Percentiles rank a stretch among this genome's conserved stretches.
These are phyloP conservation scores for Penicillium glabrum DNA, from an alignment of 2,329 filamentous ascomycete species.

Conservation along the genomic window DNA sequence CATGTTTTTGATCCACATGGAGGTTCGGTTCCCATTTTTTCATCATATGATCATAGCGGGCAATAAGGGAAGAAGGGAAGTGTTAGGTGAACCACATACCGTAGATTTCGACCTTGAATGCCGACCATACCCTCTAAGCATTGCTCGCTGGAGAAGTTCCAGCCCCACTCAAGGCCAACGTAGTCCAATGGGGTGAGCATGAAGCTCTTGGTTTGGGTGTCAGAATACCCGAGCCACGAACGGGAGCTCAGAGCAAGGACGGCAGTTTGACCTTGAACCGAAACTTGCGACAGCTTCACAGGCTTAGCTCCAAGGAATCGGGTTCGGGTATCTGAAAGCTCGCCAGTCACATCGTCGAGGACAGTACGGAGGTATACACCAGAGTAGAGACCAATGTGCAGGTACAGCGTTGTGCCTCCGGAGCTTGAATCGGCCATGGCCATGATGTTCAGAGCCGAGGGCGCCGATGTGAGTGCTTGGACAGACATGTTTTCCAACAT, in stretches of 20 bases:
- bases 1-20: constrained; percentile 46
- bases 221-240: constrained; percentile 94
- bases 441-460: constrained; percentile 86
- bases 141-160: constrained; percentile 95
- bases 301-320: constrained; percentile 91
- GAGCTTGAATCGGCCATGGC: constrained; percentile 92
- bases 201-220: constrained; percentile 81
- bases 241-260: constrained; percentile 88
- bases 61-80: constrained; percentile 2
- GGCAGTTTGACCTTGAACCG: constrained; percentile 78
- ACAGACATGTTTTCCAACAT: constrained; percentile 93
- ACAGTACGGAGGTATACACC: constrained; percentile 95
- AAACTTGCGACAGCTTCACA: constrained; percentile 88
- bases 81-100: constrained; percentile 57
- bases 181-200: constrained; percentile 92
- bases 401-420: constrained; percentile 82
- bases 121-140: constrained; percentile 93
- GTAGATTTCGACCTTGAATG: constrained; percentile 81
- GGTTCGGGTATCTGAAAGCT: constrained; percentile 89
- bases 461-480: constrained; percentile 86
- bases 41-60: constrained; percentile 43
- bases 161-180: constrained; percentile 83
- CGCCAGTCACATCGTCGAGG: constrained; percentile 91
- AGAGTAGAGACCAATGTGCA: constrained; percentile 94
- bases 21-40: constrained; percentile 39